Conservation (phyloP, 257 asterid species). For the Osmanthus fragrans region DNA sequence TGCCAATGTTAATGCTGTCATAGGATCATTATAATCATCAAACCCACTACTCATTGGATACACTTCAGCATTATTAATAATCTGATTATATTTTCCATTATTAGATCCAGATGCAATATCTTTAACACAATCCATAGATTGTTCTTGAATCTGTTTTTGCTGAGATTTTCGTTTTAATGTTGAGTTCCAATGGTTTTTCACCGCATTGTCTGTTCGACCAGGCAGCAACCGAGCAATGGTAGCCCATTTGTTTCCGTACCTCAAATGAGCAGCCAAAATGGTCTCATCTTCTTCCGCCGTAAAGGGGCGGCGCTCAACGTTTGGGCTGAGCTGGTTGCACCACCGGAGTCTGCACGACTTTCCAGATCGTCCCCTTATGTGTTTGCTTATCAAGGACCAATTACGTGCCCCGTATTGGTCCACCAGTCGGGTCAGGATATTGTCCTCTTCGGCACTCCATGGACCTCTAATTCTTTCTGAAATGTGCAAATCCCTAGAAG, state of each 20-base stretch:
- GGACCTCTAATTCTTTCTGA: conserved; percentile 45
- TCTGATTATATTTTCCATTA: neutral
- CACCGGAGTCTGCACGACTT: conserved; percentile 53
- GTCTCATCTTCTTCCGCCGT: conserved; percentile 41
- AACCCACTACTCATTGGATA: neutral
- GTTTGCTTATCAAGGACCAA: conserved; percentile 47
- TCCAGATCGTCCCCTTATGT: conserved; percentile 44
- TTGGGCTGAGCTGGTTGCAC: conserved; percentile 55
- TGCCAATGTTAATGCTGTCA: conserved; percentile 17
- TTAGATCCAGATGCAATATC: conserved; percentile 3
- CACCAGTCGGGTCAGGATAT: conserved; percentile 30
- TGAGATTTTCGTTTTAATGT: conserved; percentile 26
- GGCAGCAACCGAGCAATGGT: conserved; percentile 45
- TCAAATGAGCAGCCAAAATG: conserved; percentile 46
- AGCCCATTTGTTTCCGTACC: conserved; percentile 55
- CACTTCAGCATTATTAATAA: neutral
- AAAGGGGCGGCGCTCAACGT: conserved; percentile 48
- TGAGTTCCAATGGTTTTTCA: conserved; percentile 61
- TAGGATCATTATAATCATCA: conserved; percentile 13
- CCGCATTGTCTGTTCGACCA: conserved; percentile 58
- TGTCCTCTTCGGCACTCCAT: conserved; percentile 58
- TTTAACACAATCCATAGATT: neutral
- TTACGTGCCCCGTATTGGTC: conserved; percentile 40
- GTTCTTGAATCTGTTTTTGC: neutral
- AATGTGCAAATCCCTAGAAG: too few relatives aligned